Conservation (phyloP, 208 protist genomes). For the Crithidia mellificae region DNA sequence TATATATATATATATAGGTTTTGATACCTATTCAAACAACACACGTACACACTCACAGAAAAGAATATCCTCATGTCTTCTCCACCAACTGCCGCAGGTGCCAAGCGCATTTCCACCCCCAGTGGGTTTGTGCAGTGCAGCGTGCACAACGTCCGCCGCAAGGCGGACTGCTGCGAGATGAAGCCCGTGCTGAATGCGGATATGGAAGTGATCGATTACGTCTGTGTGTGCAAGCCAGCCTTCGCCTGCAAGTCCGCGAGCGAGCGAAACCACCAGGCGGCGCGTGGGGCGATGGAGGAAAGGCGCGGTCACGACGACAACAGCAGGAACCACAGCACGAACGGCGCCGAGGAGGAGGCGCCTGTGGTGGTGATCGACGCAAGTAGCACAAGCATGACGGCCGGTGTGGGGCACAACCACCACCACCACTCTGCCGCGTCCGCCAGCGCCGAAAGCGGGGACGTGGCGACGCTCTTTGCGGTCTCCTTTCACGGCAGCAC, state of each 20-base stretch:
- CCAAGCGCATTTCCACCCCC: conserved; percentile 8
- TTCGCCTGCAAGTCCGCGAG: conserved; percentile 35
- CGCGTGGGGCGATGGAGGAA: background rate
- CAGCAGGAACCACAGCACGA: too few relatives aligned
- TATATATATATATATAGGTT: too few relatives aligned
- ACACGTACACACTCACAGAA: too few relatives aligned
- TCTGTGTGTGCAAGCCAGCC: conserved; percentile 54
- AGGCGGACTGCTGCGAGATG: conserved; percentile 50
- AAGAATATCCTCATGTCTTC: conserved; percentile 11
- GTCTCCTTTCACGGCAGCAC: conserved; percentile 20
- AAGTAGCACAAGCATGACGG: conserved; percentile 26
- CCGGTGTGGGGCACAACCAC: background rate
- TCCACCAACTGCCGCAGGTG: background rate
- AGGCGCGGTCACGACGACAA: background rate
- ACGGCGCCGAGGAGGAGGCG: background rate
- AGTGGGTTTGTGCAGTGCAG: conserved; percentile 56
- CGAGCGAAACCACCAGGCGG: conserved; percentile 5
- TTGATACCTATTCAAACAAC: too few relatives aligned
- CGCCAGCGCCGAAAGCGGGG: background rate
- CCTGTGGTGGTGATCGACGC: conserved; percentile 19
- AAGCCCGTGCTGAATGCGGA: conserved; percentile 69
- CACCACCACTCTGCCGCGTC: background rate
- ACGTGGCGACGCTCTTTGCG: conserved; percentile 25
- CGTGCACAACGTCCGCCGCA: conserved; percentile 52
- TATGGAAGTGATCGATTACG: conserved; percentile 56